Conservation (phyloP, 768 basidiomycete genomes). For the Boletales sp. region DNA sequence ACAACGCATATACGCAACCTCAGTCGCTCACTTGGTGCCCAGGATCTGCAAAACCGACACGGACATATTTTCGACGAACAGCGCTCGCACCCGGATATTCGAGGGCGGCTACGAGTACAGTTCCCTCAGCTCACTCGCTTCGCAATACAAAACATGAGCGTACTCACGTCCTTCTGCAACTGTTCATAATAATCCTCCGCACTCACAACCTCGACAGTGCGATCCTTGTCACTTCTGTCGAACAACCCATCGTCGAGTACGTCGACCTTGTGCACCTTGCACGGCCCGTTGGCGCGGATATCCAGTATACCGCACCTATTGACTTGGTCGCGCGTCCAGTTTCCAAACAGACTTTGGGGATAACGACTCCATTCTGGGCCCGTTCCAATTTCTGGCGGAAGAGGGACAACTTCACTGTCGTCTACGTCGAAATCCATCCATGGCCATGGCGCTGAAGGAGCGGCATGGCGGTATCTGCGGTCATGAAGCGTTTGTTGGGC, state of each 20-base stretch:
- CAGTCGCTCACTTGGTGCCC: constrained; percentile 45
- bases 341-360: constrained; percentile 31
- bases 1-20: neutral
- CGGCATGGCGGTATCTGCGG: constrained; percentile 35
- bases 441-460: constrained; percentile 42
- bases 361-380: constrained; percentile 25
- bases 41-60: constrained; percentile 54
- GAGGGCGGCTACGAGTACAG: constrained; percentile 26
- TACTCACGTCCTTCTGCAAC: no score
- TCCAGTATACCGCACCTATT: constrained; percentile 27
- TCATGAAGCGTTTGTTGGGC: neutral
- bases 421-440: constrained; percentile 37
- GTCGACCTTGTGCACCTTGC: constrained; percentile 24
- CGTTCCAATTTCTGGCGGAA: constrained; percentile 11
- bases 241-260: constrained; percentile 17
- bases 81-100: constrained; percentile 41
- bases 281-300: neutral
- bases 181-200: constrained; percentile 32
- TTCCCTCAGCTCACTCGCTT: neutral
- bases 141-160: neutral
- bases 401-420: constrained; percentile 12
- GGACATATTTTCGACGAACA: constrained; percentile 51
- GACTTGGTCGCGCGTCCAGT: constrained; percentile 35
- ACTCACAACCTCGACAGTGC: constrained; percentile 7
- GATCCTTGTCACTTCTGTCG: neutral